Base-by-base conservation (phyloP, 2,329 filamentous ascomycete species). In the Geosmithia morbida region DNA sequence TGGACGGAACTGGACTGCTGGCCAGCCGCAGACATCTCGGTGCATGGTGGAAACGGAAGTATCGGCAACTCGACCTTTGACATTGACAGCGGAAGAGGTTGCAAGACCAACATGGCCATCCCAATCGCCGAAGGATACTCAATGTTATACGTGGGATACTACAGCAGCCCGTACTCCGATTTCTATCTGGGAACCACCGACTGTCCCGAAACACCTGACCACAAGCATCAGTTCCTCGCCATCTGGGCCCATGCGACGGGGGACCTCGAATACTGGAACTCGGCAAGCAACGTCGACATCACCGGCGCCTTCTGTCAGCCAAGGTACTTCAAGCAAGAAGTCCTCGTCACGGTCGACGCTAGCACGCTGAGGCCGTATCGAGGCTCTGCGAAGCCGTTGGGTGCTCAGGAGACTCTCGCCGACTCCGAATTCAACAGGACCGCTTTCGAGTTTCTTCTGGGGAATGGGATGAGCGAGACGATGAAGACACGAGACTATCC, bases 141-240 rank as follows among this genome's bases (percentile, higher is more conserved):
- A 0, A 60, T 66, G 41, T 52, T 60, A 1, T 75, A 73, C 45
- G 58, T 71, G 2, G 71, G 70, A 0, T 75, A 68, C 22, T 59
- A 59, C 13, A 54, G 62, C 1, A 57, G 60, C 2, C 49, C 64
- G 0, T 59, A 57, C 1, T 54, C 57, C 0, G 64, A 63, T 49
- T 53, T 53, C 54, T 50, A 60, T 33, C 46, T 75, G 14, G 41
- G 49, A 54, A 49, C 57, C 52, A 16, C 49, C 0, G 30, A 49
- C 0, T 74, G 71, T 22, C 57, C 61, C 0, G 4, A 33, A 0
- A 55, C 59, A 0, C 48, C 52, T 1, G 61, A 63, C 8, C 46
- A 52, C 1, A 48, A 45, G 0, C 60, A 70, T 18, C 67, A 65
- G 1, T 74, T 71, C 5, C 50, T 65, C 0, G 60, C 62, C 0